A percentile compares a stretch with the other conserved stretches of the same genome.
phyloP scores from a whole-genome alignment of 73 alveolate genomes.

The Tetrahymena elliotti region DNA sequence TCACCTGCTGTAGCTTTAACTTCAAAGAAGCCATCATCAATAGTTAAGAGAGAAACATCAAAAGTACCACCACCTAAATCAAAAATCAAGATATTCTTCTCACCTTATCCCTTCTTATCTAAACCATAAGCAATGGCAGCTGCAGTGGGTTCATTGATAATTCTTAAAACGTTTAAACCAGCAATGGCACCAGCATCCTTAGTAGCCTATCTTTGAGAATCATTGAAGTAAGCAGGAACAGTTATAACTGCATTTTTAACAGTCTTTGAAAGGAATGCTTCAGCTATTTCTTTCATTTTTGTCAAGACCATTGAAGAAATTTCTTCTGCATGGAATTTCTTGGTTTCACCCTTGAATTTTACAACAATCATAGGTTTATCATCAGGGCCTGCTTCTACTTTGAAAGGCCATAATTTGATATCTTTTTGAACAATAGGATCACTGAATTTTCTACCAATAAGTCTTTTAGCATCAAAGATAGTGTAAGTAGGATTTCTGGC shows the following conservation, averaged over 20 bases:
- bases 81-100: constrained; percentile 81
- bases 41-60: constrained; percentile 93
- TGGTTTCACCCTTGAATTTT: constrained; percentile 52
- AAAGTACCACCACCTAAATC: constrained; percentile 98
- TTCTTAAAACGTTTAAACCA: constrained; percentile 93
- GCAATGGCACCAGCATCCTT: constrained; percentile 98
- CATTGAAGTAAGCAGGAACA: constrained; percentile 96
- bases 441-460: constrained; percentile 76
- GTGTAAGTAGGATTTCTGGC: constrained; percentile 73
- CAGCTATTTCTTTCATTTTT: constrained; percentile 78
- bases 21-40: constrained; percentile 96
- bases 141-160: constrained; percentile 98
- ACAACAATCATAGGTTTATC: background rate
- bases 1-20: constrained; percentile 97
- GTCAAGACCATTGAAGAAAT: constrained; percentile 88
- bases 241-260: constrained; percentile 96
- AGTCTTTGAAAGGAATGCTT: constrained; percentile 85
- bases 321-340: constrained; percentile 86
- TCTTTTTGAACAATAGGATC: constrained; percentile 22
- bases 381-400: constrained; percentile 58
- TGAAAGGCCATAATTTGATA: constrained; percentile 67
- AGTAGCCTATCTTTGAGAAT: constrained; percentile 94
- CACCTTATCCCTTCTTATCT: constrained; percentile 83
- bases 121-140: constrained; percentile 99
- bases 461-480: constrained; percentile 80